phyloP scores from a whole-genome alignment of 768 basidiomycete species.

The Rhodocollybia butyracea region DNA sequence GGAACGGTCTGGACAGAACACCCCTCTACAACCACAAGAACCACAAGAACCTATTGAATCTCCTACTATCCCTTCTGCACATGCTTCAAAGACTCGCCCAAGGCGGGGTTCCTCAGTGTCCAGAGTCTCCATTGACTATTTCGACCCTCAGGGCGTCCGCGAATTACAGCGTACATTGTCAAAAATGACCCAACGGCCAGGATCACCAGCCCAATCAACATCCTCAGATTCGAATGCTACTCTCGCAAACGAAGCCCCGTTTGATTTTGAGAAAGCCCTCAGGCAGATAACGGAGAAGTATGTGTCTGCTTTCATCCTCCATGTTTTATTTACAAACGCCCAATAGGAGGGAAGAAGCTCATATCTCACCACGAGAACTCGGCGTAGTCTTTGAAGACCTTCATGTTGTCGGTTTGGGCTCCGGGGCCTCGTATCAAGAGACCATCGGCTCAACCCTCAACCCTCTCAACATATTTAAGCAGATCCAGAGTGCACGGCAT shows the following conservation, averaged over 20 bases:
- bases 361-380: slow-evolving; percentile 51
- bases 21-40: neutral
- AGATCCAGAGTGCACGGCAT: slow-evolving; percentile 46
- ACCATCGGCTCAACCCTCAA: slow-evolving; percentile 67
- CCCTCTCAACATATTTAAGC: slow-evolving; percentile 39
- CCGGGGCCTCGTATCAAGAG: slow-evolving; percentile 49
- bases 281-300: slow-evolving; percentile 30
- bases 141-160: slow-evolving; percentile 50
- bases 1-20: neutral
- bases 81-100: neutral
- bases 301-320: slow-evolving; percentile 11
- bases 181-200: slow-evolving; percentile 16
- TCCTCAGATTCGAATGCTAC: slow-evolving; percentile 23
- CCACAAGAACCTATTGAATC: neutral
- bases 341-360: slow-evolving; percentile 42
- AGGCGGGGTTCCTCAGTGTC: slow-evolving; percentile 19
- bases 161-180: slow-evolving; percentile 36
- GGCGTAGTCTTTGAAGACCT: slow-evolving; percentile 62
- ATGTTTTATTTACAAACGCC: neutral
- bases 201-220: slow-evolving; percentile 11
- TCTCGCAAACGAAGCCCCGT: slow-evolving; percentile 20
- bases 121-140: slow-evolving; percentile 43
- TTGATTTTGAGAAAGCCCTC: slow-evolving; percentile 36
- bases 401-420: slow-evolving; percentile 56
- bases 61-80: neutral